These are phyloP conservation scores for Chenopodium formosanum DNA, from an alignment of 148 eudicot genomes.

Conservation along the genomic window DNA sequence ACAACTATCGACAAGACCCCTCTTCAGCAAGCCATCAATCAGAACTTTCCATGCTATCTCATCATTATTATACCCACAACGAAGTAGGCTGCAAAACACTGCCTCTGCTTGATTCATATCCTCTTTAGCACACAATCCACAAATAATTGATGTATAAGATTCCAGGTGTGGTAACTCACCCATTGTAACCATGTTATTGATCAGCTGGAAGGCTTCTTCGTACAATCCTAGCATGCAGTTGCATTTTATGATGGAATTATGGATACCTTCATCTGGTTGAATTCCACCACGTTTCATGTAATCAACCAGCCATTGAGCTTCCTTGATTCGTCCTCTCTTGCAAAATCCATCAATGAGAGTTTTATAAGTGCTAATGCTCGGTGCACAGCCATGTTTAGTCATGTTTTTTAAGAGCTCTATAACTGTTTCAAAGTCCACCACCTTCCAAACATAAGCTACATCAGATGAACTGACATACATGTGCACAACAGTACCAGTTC, in stretches of 20 bases:
- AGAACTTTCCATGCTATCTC: conserved; percentile 86
- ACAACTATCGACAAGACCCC: conserved; percentile 51
- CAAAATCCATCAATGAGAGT: conserved; percentile 61
- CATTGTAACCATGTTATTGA: conserved; percentile 40
- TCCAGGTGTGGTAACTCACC: conserved; percentile 58
- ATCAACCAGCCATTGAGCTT: conserved; percentile 55
- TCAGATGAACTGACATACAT: conserved; percentile 30
- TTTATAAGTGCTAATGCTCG: conserved; percentile 43
- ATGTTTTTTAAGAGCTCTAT: conserved; percentile 52
- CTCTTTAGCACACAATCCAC: conserved; percentile 63
- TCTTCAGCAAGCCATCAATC: conserved; percentile 66
- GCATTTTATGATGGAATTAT: conserved; percentile 52
- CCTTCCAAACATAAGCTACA: conserved; percentile 62
- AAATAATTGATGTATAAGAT: conserved; percentile 50
- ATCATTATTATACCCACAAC: conserved; percentile 63
- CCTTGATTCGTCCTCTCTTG: conserved; percentile 52
- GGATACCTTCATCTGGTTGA: conserved; percentile 51
- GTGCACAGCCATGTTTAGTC: conserved; percentile 50
- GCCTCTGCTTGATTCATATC: conserved; percentile 47
- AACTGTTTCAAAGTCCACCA: conserved; percentile 63
- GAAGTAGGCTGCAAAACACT: conserved; percentile 53
- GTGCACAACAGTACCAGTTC: conserved; percentile 24
- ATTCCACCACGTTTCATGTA: conserved; percentile 57
- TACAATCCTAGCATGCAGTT: conserved; percentile 52
- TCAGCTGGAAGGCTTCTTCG: conserved; percentile 49